These are phyloP conservation scores for Agaricales sp. DNA, from an alignment of 1,284 basidiomycete genomes.

Conservation along the genomic window DNA sequence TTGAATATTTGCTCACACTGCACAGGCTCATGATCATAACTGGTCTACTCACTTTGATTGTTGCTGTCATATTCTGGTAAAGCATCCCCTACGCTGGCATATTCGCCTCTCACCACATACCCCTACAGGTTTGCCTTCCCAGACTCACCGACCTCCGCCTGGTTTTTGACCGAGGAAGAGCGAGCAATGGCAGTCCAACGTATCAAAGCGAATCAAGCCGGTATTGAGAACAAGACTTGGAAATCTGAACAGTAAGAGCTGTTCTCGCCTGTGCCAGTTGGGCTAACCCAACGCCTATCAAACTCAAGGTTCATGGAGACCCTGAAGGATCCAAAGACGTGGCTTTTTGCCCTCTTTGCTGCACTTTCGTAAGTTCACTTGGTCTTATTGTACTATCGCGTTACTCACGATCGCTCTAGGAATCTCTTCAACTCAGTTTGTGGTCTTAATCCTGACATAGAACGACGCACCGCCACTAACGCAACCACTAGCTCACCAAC, in stretches of 20 bases:
- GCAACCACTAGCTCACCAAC: conserved; percentile 48
- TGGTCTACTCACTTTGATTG: conserved; percentile 52
- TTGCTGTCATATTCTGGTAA: conserved; percentile 43
- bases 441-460: conserved; percentile 1
- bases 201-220: conserved; percentile 60
- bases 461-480: conserved; percentile 1
- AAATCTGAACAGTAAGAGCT: conserved; percentile 58
- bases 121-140: conserved; percentile 56
- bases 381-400: conserved; percentile 4
- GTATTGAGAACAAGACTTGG: conserved; percentile 71
- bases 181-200: conserved; percentile 55
- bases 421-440: conserved; percentile 46
- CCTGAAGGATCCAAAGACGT: conserved; percentile 61
- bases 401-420: conserved; percentile 17
- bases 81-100: conserved; percentile 1
- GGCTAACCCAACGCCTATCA: too few relatives aligned
- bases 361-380: conserved; percentile 31
- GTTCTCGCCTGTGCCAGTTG: not conserved
- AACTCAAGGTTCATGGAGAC: conserved; percentile 55
- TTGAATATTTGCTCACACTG: conserved; percentile 3
- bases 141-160: conserved; percentile 62
- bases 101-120: not conserved
- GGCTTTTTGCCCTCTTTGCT: conserved; percentile 60
- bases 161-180: conserved; percentile 62
- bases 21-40: conserved; percentile 46